Base-by-base conservation (phyloP, 129 eudicot genomes). In the Helichrysum umbraculigerum region DNA sequence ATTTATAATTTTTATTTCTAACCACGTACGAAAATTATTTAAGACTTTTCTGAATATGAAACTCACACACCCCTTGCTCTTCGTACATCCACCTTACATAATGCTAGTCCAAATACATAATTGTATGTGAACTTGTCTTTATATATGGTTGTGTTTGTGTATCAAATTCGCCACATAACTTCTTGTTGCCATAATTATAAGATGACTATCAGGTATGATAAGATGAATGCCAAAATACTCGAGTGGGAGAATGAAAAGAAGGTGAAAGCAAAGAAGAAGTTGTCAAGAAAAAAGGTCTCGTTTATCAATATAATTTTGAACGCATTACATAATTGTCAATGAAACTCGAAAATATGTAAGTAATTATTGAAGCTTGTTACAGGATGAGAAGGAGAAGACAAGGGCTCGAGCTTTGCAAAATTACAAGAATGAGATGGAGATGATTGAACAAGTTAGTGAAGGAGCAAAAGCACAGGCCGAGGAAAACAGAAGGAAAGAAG, bases 221-320 rank as follows among this genome's bases (percentile, higher is more conserved):
- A 82, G 85, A 58, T 95, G 71, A 84, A 66, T 68, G 85, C 84
- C 34, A 87, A 78, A 62, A 89, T 91, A 77, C 80, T 75, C n/a
- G 82, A 86, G 73, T 95, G 99, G 99, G 99, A 95, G 86, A 84
- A 61, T 1, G 91, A 87, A 82, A 93, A 90, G 87, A 90, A 82
- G 82, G 74, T 33, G 19, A 91, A 87, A 85, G 98, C 97, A 29
- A 85, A 74, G 57, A 86, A 82, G 71, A 83, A 82, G 83, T 22
- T 83, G 70, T 91, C 83, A 57, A 79, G 60, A 44, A 64, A 59
- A 37, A 86, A 90, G 97, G 98, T 93, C 70, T 47, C 17, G 17
- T 28, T 52, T 57, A 5, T 2, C 41, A n/a, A n/a, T n/a, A n/a
- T n/a, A n/a, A n/a, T n/a, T n/a, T n/a, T n/a, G n/a, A n/a, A n/a